A percentile compares a stretch with the other conserved stretches of the same genome.
Evolutionary conservation across 2,329 filamentous ascomycete genomes (phyloP).

Genomic region (Cadophora gregata): DNA sequence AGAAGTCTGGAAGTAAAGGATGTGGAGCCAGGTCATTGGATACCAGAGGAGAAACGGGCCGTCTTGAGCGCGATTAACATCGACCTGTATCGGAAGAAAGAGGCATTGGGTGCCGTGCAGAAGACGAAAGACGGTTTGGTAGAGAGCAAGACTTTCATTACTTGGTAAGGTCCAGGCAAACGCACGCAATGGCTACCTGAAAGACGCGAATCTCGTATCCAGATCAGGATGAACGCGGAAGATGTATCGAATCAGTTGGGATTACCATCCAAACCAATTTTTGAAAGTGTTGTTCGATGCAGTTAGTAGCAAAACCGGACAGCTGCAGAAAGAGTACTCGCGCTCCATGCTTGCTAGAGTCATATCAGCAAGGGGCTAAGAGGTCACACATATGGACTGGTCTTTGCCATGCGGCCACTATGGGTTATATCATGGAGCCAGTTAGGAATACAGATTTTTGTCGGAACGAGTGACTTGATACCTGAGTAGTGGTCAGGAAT

Average conservation of each 20-base stretch:
- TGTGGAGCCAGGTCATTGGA: background rate
- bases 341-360: background rate
- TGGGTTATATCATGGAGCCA: too few species aligned
- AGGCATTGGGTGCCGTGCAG: conserved; percentile 21
- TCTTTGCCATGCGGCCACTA: background rate
- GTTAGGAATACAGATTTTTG: too few species aligned
- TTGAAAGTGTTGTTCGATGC: background rate
- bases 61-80: conserved; percentile 27
- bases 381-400: too few species aligned
- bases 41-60: conserved; percentile 28
- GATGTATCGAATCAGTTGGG: background rate
- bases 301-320: background rate
- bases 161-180: too few species aligned
- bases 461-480: too few species aligned
- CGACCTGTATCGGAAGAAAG: conserved; percentile 25
- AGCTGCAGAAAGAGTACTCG: background rate
- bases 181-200: too few species aligned
- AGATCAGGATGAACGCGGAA: background rate
- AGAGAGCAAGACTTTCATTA: conserved; percentile 19
- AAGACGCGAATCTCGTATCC: too few species aligned
- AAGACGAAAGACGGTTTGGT: conserved; percentile 16
- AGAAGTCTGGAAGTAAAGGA: conserved; percentile 25
- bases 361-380: background rate
- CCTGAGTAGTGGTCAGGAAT: too few species aligned
- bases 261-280: background rate